Evolutionary conservation across 1,139 yeast genomes (phyloP), one percentile per base, ranked within the genome.

Genomic region (Zygoascus hellenicus): DNA sequence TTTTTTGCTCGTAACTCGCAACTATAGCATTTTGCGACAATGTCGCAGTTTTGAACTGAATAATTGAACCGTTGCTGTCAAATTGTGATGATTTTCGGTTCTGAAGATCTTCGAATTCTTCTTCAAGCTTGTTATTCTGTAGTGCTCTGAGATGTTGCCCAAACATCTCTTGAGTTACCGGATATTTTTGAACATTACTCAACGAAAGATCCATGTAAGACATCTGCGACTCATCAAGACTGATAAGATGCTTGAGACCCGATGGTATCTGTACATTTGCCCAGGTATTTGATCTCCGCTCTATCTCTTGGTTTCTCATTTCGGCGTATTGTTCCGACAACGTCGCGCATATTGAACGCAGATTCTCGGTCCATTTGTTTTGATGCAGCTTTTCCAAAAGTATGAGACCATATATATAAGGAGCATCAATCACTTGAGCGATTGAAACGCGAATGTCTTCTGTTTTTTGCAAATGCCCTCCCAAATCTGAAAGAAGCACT

Each of bases 401-500:
- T 61, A 81, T 74, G 28, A 85, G 75, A 1, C 97, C 97, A 61
- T 86, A 87, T 1, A 88, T 66, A 36, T 87, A 67, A 0, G 97
- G 97, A 45, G 89, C 63, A 60, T 88, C 96, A 14, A 81, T 74
- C 1, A 87, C 81, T 35, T 68, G 68, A 14, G 77, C 76, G 10
- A 77, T 67, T 47, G 61, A 48, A 32, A 67, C 58, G 63, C 76
- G 74, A 63, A 67, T 47, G 44, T 67, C 60, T 66, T 80, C 72
- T 60, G 75, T 58, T 58, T 63, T 43, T 53, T 65, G 65, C 33
- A 75, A 55, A 28, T 59, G 58, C 7, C 56, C 56, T 36, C 61
- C 63, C 34, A 70, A 54, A 2, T 64, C 62, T 9, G 54, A 54
- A 7, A 68, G 50, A 30, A 56, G 57, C 4, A 61, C 60, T 30